Conservation (phyloP, 306 rosid genomes). For the Prunus padus region DNA sequence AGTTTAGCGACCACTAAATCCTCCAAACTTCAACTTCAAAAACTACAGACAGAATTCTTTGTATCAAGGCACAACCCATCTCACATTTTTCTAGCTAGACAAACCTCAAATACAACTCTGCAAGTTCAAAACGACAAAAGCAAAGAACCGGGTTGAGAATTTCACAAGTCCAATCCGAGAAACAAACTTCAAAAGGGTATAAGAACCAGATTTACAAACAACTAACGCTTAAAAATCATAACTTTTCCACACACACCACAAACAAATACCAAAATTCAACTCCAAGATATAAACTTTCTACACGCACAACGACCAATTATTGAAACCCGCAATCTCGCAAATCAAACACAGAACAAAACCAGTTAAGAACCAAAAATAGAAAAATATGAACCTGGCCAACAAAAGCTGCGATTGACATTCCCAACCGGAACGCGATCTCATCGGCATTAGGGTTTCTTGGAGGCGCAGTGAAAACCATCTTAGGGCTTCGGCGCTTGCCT, state of each 20-base stretch:
- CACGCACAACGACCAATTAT: not conserved
- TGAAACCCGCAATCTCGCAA: not conserved
- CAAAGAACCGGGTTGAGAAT: not conserved
- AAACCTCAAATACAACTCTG: not conserved
- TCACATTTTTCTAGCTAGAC: not conserved
- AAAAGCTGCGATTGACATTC: conserved; percentile 86
- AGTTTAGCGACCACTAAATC: not conserved
- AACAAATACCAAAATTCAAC: not conserved
- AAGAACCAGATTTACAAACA: not conserved
- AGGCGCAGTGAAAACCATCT: conserved; percentile 24
- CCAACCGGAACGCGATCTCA: conserved; percentile 66
- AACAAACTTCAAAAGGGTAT: not conserved
- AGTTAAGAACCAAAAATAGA: not conserved
- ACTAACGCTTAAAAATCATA: not conserved
- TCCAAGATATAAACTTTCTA: not conserved
- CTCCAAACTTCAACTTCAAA: too few relatives aligned
- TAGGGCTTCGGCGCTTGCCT: conserved; percentile 61
- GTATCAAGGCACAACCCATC: not conserved
- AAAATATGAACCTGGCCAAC: conserved; percentile 61
- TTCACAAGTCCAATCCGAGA: not conserved
- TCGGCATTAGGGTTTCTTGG: conserved; percentile 43
- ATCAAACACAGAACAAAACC: not conserved
- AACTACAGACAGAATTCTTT: not conserved
- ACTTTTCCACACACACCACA: not conserved
- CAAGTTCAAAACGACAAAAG: not conserved